Evolutionary conservation across 441 rosid species (phyloP).

Genomic region (Lepidium campestre): DNA sequence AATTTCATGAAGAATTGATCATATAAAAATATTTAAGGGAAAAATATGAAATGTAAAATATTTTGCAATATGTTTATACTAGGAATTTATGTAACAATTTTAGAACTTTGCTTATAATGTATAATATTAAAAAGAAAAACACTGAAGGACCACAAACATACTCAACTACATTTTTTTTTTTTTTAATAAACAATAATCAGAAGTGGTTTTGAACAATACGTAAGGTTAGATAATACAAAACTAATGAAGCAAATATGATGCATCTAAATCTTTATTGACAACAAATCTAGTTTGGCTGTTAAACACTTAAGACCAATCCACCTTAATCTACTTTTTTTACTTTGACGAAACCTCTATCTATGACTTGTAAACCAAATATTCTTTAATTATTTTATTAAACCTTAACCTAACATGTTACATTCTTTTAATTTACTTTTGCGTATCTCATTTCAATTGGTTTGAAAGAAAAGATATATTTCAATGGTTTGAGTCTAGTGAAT

Average conservation of each 20-base stretch:
- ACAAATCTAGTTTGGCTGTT: conserved; percentile 26
- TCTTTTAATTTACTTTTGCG: not conserved
- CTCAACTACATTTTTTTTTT: not conserved
- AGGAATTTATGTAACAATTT: not conserved
- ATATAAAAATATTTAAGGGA: not conserved
- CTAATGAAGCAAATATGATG: not conserved
- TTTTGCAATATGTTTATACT: not conserved
- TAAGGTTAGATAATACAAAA: conserved; percentile 3
- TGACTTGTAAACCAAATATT: conserved; percentile 17
- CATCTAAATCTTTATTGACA: conserved; percentile 9
- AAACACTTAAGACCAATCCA: conserved; percentile 33
- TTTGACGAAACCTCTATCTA: conserved; percentile 20
- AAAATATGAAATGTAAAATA: not conserved
- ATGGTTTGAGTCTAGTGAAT: conserved; percentile 1
- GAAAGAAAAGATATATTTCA: not conserved
- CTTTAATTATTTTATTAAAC: conserved; percentile 7
- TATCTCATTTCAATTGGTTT: not conserved
- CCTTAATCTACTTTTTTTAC: conserved; percentile 11
- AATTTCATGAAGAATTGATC: not conserved
- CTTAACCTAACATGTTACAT: conserved; percentile 22
- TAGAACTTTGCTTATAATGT: not conserved
- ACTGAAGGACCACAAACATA: conserved; percentile 4
- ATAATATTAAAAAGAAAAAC: not conserved
- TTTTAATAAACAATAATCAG: not conserved
- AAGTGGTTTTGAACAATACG: not conserved